Evolutionary conservation across 768 basidiomycete genomes (phyloP).

Genomic region (Tricholoma sp.): DNA sequence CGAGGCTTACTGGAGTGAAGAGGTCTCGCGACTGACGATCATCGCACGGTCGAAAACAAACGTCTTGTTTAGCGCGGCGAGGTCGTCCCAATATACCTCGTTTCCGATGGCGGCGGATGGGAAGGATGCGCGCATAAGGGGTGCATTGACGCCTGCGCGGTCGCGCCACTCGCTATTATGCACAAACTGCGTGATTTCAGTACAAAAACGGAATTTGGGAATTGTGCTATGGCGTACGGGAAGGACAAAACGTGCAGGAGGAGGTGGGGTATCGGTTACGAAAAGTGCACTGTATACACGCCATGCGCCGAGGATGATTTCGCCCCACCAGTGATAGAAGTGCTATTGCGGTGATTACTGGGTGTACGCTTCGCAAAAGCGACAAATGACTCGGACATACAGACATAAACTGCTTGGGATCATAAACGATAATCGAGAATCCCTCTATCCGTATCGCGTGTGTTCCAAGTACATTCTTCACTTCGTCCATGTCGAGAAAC

Average conservation of each 20-base stretch:
- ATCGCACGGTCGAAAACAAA: slow-evolving; percentile 61
- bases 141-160: slow-evolving; percentile 13
- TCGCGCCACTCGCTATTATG: slow-evolving; percentile 18
- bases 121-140: slow-evolving; percentile 58
- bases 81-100: slow-evolving; percentile 59
- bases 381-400: slow-evolving; percentile 7
- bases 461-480: slow-evolving; percentile 12
- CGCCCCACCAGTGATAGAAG: slow-evolving; percentile 24
- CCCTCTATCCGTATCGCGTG: slow-evolving; percentile 13
- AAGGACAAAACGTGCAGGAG: slow-evolving; percentile 16
- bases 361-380: too few relatives aligned
- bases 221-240: slow-evolving; percentile 9
- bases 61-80: slow-evolving; percentile 39
- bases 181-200: slow-evolving; percentile 8
- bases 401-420: slow-evolving; percentile 19
- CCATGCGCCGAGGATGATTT: slow-evolving; percentile 20
- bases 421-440: slow-evolving; percentile 16
- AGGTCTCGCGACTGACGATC: slow-evolving; percentile 58
- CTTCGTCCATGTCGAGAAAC: slow-evolving; percentile 12
- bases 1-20: slow-evolving; percentile 39
- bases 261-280: background rate
- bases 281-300: slow-evolving; percentile 15
- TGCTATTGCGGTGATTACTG: slow-evolving; percentile 5
- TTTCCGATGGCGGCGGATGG: slow-evolving; percentile 56
- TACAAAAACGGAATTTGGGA: background rate